phyloP scores from a whole-genome alignment of 768 basidiomycete genomes.

The Coprinopsis marcescibilis region DNA sequence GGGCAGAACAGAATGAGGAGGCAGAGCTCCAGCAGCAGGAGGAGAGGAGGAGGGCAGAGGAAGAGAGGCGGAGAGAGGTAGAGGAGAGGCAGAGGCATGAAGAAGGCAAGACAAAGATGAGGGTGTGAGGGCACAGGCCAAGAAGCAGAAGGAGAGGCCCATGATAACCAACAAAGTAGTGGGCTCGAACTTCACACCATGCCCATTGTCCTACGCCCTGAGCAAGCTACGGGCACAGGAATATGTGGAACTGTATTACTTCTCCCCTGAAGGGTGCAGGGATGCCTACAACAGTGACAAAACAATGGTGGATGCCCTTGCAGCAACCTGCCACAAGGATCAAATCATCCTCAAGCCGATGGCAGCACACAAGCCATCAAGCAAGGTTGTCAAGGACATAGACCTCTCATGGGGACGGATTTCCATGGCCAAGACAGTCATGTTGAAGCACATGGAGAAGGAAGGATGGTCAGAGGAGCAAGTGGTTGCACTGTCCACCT shows the following conservation, averaged over 20 bases:
- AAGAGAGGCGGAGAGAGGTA: neutral
- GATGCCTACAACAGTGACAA: neutral
- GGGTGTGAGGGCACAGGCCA: neutral
- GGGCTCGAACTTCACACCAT: neutral
- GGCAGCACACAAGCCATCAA: neutral
- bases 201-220: neutral
- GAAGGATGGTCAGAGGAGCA: neutral
- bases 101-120: neutral
- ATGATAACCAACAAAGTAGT: neutral
- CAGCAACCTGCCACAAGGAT: neutral
- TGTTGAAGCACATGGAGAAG: neutral
- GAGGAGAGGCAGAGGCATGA: neutral
- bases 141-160: neutral
- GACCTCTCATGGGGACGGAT: neutral
- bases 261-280: neutral
- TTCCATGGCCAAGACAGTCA: neutral
- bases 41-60: constrained; percentile 1
- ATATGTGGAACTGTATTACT: neutral
- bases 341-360: neutral
- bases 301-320: neutral
- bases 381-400: neutral
- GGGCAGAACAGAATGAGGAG: neutral
- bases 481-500: neutral
- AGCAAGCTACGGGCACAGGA: neutral
- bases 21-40: neutral